Conservation (phyloP, 441 rosid genomes). For the Melastoma candidum region DNA sequence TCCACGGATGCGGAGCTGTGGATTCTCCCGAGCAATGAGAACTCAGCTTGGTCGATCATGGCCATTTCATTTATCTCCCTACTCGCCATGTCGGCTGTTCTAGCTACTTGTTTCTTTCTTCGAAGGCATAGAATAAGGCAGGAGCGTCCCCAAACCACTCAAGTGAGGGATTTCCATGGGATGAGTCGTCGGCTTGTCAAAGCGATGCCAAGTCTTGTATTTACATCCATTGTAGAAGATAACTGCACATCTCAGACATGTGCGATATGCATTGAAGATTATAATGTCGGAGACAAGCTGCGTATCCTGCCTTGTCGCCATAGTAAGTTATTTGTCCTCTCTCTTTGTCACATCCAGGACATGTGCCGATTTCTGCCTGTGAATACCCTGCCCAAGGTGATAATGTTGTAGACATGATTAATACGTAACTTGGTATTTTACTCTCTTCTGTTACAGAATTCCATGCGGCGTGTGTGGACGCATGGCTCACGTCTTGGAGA, state of each 20-base stretch:
- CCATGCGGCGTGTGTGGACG: constrained; percentile 75
- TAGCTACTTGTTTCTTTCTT: constrained; percentile 93
- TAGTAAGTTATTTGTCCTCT: constrained; percentile 41
- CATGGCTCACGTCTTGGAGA: constrained; percentile 95
- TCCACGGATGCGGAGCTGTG: constrained; percentile 47
- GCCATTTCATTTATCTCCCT: constrained; percentile 85
- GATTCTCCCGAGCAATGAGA: constrained; percentile 69
- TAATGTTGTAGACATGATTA: constrained; percentile 1
- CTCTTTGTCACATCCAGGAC: too few species aligned
- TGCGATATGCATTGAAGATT: constrained; percentile 95
- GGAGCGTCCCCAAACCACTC: constrained; percentile 42
- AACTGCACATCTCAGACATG: constrained; percentile 78
- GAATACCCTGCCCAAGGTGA: too few species aligned
- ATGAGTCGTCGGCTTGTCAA: constrained; percentile 88
- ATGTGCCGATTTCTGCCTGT: too few species aligned
- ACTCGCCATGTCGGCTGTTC: constrained; percentile 87
- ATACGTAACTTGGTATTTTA: constrained; percentile 1
- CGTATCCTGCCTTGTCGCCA: constrained; percentile 82
- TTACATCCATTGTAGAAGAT: constrained; percentile 70
- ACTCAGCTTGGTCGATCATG: constrained; percentile 96
- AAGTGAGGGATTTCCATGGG: constrained; percentile 76
- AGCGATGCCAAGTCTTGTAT: constrained; percentile 94
- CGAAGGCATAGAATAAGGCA: constrained; percentile 84
- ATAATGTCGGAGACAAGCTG: constrained; percentile 82
- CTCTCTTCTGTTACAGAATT: constrained; percentile 45